A percentile compares a stretch with the other conserved stretches of the same genome.
Evolutionary conservation across 106 monocot species (phyloP).

Genomic region (Alisma plantagoaquatica): DNA sequence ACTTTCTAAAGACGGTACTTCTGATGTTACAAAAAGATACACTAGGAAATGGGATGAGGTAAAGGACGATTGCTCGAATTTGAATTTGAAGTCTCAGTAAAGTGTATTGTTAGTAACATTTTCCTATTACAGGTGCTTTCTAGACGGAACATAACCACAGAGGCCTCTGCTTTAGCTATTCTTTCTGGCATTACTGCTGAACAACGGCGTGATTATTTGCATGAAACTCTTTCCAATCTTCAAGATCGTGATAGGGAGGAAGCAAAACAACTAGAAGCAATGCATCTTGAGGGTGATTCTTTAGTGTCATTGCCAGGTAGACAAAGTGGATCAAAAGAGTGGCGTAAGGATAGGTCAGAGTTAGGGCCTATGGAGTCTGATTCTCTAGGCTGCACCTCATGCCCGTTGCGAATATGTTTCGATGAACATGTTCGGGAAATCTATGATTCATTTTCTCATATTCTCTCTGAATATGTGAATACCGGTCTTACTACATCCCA

Average conservation of each 20-base stretch:
- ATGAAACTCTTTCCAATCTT: slow-evolving; percentile 31
- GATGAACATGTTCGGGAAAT: slow-evolving; percentile 66
- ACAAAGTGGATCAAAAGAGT: slow-evolving; percentile 77
- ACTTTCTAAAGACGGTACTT: slow-evolving; percentile 71
- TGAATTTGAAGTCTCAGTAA: no score
- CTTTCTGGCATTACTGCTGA: slow-evolving; percentile 70
- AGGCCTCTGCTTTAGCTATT: slow-evolving; percentile 34
- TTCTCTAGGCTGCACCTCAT: slow-evolving; percentile 38
- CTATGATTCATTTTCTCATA: slow-evolving; percentile 36
- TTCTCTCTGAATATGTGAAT: slow-evolving; percentile 25
- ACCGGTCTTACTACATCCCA: slow-evolving; percentile 22
- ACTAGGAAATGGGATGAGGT: slow-evolving; percentile 94
- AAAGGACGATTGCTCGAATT: no score
- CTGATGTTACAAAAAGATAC: slow-evolving; percentile 92
- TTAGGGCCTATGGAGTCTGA: slow-evolving; percentile 33
- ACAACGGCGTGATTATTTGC: slow-evolving; percentile 48
- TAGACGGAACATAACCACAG: slow-evolving; percentile 68
- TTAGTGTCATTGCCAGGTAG: slow-evolving; percentile 68
- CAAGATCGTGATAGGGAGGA: slow-evolving; percentile 42
- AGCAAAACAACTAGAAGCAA: slow-evolving; percentile 54
- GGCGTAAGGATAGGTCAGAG: slow-evolving; percentile 75
- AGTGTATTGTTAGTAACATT: no score
- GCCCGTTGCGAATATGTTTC: slow-evolving; percentile 50
- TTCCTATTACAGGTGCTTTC: slow-evolving; percentile 44
- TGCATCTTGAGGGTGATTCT: slow-evolving; percentile 25